Evolutionary conservation across 1,284 basidiomycete genomes (phyloP), one percentile per base, ranked within the genome.

Genomic region (Sporisorium reilianum): DNA sequence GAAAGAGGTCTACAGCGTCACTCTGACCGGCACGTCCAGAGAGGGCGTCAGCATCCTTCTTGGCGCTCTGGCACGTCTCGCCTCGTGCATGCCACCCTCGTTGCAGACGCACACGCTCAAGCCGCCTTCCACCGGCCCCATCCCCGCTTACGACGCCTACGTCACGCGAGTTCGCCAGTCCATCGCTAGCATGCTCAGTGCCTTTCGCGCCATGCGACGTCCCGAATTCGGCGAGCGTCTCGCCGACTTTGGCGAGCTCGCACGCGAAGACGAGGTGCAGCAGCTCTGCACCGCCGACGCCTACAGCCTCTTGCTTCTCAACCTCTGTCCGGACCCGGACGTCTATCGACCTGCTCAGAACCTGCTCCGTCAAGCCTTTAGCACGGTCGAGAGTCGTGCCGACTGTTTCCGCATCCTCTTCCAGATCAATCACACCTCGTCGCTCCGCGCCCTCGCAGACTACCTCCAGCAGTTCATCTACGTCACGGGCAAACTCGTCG

Each of bases 371-470:
- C 64, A 77, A 34, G 75, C 79, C 11, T 82, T 80, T 52, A 66
- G 58, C 52, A 70, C 79, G 23, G 73, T 70, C 22, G 72, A 74
- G 42, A 63, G 64, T 26, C 64, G 80, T 40, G 77, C 61, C 22
- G 80, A 82, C 53, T 81, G 80, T 48, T 80, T 82, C 46, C 63
- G 76, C 26, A 67, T 68, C 40, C 70, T 82, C 26, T 64, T 82
- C 22, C 65, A 72, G 60, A 65, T 71, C 58, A 75, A 68, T 36
- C 60, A 77, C 12, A 38, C 48, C 14, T 48, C 50, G 20, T 64
- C 78, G 3, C 52, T 82, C 14, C 52, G 64, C 9, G 80, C 72
- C 9, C 53, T 80, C 14, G 42, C 58, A 26, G 58, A 72, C 44
- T 81, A 68, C 20, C 64, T 82, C 9, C 52, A 72, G 40, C 46